These are phyloP conservation scores for Myrica gale DNA, from an alignment of 306 rosid genomes.

Conservation along the genomic window DNA sequence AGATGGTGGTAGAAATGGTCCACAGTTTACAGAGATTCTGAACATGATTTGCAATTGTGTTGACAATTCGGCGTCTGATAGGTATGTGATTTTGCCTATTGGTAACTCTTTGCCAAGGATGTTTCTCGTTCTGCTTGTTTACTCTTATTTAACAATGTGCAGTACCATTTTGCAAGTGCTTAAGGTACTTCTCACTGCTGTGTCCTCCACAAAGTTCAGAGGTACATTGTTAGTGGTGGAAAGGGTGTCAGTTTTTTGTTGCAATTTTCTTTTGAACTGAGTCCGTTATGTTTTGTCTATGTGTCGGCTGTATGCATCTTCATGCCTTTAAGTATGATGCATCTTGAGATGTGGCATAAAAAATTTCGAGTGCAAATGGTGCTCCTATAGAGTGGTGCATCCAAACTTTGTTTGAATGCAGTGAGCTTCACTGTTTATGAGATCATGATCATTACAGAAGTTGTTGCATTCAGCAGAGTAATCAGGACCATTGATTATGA, in stretches of 20 bases:
- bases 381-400: neutral
- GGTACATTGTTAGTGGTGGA: conserved; percentile 47
- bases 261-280: conserved; percentile 1
- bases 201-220: conserved; percentile 94
- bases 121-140: conserved; percentile 34
- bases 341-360: neutral
- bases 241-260: conserved; percentile 13
- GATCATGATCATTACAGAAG: neutral
- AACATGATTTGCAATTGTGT: conserved; percentile 80
- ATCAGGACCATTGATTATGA: neutral
- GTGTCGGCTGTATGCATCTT: neutral
- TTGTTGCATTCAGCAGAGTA: neutral
- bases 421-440: neutral
- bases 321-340: neutral
- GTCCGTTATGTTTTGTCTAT: neutral
- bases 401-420: neutral
- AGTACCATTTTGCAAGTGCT: conserved; percentile 97
- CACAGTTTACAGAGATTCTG: conserved; percentile 70
- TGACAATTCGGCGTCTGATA: conserved; percentile 95
- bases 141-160: conserved; percentile 43
- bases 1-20: conserved; percentile 82
- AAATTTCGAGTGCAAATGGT: neutral
- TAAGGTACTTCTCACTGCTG: conserved; percentile 98
- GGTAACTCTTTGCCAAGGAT: conserved; percentile 18
- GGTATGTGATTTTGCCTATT: conserved; percentile 47